Evolutionary conservation across 768 basidiomycete genomes (phyloP).

Genomic region (Lactifluus hygrophoroides): DNA sequence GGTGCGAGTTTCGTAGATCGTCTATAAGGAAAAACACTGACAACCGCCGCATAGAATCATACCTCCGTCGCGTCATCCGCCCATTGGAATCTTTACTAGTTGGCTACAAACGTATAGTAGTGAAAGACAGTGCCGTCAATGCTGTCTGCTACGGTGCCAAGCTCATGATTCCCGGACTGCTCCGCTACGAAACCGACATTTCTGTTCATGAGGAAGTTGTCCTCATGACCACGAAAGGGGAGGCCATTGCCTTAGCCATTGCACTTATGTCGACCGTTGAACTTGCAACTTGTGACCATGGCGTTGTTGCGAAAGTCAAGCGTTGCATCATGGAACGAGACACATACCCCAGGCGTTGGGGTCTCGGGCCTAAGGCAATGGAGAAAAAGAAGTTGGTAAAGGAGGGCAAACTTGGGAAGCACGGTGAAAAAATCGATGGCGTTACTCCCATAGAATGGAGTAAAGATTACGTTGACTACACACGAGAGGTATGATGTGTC

Average conservation of each 20-base stretch:
- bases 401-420: constrained; percentile 94
- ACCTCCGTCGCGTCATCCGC: constrained; percentile 88
- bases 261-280: constrained; percentile 99
- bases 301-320: constrained; percentile 98
- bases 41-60: constrained; percentile 59
- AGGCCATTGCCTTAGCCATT: constrained; percentile 89
- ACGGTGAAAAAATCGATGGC: constrained; percentile 82
- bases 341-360: constrained; percentile 97
- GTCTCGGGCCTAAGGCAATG: constrained; percentile 91
- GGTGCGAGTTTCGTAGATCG: constrained; percentile 37
- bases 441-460: constrained; percentile 89
- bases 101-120: constrained; percentile 97
- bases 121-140: constrained; percentile 98
- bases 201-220: constrained; percentile 93
- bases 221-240: constrained; percentile 98
- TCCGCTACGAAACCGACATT: constrained; percentile 95
- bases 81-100: constrained; percentile 91
- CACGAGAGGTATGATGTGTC: constrained; percentile 43
- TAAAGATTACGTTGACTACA: constrained; percentile 90
- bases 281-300: constrained; percentile 95
- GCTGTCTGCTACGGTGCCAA: constrained; percentile 99
- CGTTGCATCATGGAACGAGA: constrained; percentile 99
- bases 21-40: constrained; percentile 11
- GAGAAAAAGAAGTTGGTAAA: constrained; percentile 99
- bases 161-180: constrained; percentile 97